phyloP scores from a whole-genome alignment of 192 early-diverging fungal genomes.

The Linnemannia elongata region DNA sequence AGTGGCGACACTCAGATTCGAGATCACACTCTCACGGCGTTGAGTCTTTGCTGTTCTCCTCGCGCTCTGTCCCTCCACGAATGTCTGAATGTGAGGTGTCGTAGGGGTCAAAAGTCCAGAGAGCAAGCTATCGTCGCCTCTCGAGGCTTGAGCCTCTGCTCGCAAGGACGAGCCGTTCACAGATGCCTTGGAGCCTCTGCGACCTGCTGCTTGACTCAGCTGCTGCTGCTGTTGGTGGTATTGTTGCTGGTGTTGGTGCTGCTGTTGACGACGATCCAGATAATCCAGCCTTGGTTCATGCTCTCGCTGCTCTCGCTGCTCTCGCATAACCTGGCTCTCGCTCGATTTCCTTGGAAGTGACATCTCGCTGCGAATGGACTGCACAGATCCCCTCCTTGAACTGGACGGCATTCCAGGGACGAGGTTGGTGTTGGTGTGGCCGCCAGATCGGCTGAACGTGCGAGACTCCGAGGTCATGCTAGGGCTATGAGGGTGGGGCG shows the following conservation, averaged over 20 bases:
- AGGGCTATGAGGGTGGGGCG: conserved; percentile 19
- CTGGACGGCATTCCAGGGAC: background rate
- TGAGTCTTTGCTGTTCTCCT: conserved; percentile 23
- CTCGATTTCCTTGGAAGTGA: conserved; percentile 9
- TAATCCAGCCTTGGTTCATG: conserved; percentile 13
- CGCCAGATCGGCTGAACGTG: background rate
- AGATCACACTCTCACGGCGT: conserved; percentile 23
- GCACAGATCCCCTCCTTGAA: conserved; percentile 28
- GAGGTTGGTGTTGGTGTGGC: background rate
- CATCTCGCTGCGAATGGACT: conserved; percentile 20
- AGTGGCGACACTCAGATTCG: conserved; percentile 30
- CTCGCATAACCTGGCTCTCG: conserved; percentile 16
- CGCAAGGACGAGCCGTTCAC: background rate
- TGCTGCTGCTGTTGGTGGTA: background rate
- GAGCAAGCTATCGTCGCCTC: background rate
- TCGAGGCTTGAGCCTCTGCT: background rate
- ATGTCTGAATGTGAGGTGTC: conserved; percentile 32
- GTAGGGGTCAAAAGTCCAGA: conserved; percentile 24
- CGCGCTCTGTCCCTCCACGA: conserved; percentile 1
- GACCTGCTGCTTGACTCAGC: background rate
- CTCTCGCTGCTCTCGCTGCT: conserved; percentile 6
- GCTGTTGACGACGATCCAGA: conserved; percentile 19
- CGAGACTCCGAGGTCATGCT: conserved; percentile 2
- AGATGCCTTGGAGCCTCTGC: conserved; percentile 9
- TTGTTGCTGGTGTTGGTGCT: background rate